Evolutionary conservation across 2,329 filamentous ascomycete genomes (phyloP).

Genomic region (Apiospora aurea): DNA sequence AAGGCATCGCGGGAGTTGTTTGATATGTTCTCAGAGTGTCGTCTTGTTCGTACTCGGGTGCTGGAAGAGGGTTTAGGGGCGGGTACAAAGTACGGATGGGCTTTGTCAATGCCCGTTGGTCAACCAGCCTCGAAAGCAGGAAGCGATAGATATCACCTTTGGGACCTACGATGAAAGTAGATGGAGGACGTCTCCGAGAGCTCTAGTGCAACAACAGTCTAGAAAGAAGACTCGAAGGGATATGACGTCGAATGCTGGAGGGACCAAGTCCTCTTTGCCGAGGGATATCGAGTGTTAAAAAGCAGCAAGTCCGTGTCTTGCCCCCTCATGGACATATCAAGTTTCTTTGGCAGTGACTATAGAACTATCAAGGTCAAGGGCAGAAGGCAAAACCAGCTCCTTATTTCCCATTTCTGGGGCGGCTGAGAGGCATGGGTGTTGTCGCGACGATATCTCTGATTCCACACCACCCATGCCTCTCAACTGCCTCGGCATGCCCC

Average conservation of each 20-base stretch:
- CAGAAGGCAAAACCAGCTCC: not conserved
- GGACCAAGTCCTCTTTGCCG: not conserved
- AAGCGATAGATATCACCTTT: not conserved
- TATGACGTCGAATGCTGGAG: not conserved
- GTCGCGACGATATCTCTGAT: too few species aligned
- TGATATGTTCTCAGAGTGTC: too few species aligned
- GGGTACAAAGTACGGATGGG: not conserved
- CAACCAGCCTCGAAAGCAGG: not conserved
- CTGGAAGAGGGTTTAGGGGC: not conserved
- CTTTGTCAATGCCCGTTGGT: not conserved
- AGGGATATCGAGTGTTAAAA: not conserved
- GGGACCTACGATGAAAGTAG: not conserved
- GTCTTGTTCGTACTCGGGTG: not conserved
- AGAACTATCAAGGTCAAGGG: conserved; percentile 6
- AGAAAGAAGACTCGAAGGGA: not conserved
- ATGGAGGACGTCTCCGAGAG: not conserved
- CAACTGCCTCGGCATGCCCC: not conserved
- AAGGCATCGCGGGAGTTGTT: conserved; percentile 39
- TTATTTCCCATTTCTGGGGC: not conserved
- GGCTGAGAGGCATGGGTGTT: not conserved
- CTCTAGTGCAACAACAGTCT: not conserved
- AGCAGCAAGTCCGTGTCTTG: not conserved
- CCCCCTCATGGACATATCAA: not conserved
- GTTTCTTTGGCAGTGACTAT: not conserved
- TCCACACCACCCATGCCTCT: not conserved